Base-by-base conservation (phyloP, 1,139 yeast genomes). In the Arxiozyma heterogenica region DNA sequence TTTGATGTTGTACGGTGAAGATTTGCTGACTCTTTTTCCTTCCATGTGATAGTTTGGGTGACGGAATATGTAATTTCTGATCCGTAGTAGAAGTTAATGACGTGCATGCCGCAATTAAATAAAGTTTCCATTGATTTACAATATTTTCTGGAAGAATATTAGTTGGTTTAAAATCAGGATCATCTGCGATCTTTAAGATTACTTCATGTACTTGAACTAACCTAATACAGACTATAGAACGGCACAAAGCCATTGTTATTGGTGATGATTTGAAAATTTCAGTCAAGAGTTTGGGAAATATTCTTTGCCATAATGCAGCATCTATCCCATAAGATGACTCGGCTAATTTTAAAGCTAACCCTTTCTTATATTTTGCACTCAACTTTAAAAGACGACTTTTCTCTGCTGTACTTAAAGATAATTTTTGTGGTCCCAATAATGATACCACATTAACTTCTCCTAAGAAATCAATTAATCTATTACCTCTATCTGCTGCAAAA, bases 311-410 rank as follows among this genome's bases (percentile, higher is more conserved):
- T 25, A 94, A 73, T 0, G 98, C 96, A 1, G 95, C 84, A 68
- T 94, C 98, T 11, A 93, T 91, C 1, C 98, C 97, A 64, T 90
- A 86, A 58, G 87, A 96, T 1, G 96, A 86, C 62, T 88, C 96
- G 0, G 96, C 96, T 17, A 93, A 71, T 53, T 82, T 77, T 0
- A 86, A 75, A 25, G 94, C 71, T 1, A 87, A 78, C 39, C 86
- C 86, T 56, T 81, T 81, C 57, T 78, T 72, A 41, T 71, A 73
- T 59, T 80, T 83, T 50, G 75, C 75, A 56, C 79, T 81, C 50
- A 93, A 70, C 61, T 86, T 86, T 1, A 82, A 64, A 20, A 91
- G 73, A 48, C 97, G 72, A 22, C 83, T 80, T 49, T 86, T 76
- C 68, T 94, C 98, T 0, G 96, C 96, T 52, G 79, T 80, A 69